A percentile compares a stretch with the other conserved stretches of the same genome.
Evolutionary conservation across 306 rosid genomes (phyloP).

Genomic region (Boehmeria nivea): DNA sequence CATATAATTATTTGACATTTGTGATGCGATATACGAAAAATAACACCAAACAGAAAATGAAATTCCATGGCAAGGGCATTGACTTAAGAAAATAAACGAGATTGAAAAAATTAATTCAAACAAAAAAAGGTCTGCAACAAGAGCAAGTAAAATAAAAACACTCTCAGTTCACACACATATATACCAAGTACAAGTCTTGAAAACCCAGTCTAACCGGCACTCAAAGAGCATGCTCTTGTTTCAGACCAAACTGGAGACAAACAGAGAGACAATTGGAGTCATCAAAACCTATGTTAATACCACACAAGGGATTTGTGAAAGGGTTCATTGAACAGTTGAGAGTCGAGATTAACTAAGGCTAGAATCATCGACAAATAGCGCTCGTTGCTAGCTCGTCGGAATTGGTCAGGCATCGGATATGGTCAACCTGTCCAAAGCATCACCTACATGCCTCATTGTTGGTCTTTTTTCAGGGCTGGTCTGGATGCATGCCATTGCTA

Average conservation of each 20-base stretch:
- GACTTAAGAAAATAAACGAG: too few species aligned
- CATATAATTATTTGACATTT: not conserved
- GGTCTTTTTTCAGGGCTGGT: slow-evolving; percentile 87
- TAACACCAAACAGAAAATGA: slow-evolving; percentile 10
- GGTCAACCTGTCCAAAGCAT: slow-evolving; percentile 67
- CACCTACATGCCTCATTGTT: slow-evolving; percentile 74
- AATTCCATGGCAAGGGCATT: too few species aligned
- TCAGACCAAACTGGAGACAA: slow-evolving; percentile 19
- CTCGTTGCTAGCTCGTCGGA: slow-evolving; percentile 19
- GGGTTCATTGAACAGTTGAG: slow-evolving; percentile 20
- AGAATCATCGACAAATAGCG: slow-evolving; percentile 34
- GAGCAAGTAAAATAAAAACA: slow-evolving; percentile 12
- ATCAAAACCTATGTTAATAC: slow-evolving; percentile 6
- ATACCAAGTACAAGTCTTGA: slow-evolving; percentile 14
- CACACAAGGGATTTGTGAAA: slow-evolving; percentile 23
- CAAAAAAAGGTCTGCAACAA: slow-evolving; percentile 1
- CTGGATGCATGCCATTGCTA: slow-evolving; percentile 85
- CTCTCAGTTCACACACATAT: slow-evolving; percentile 6
- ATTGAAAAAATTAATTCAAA: slow-evolving; percentile 4
- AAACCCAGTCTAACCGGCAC: too few species aligned
- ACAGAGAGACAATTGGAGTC: slow-evolving; percentile 12
- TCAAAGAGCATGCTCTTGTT: too few species aligned
- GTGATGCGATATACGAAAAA: not conserved
- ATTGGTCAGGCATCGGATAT: slow-evolving; percentile 44
- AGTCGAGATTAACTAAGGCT: slow-evolving; percentile 14